These are phyloP conservation scores for Candida sp. DNA, from an alignment of 1,139 yeast genomes.

Conservation along the genomic window DNA sequence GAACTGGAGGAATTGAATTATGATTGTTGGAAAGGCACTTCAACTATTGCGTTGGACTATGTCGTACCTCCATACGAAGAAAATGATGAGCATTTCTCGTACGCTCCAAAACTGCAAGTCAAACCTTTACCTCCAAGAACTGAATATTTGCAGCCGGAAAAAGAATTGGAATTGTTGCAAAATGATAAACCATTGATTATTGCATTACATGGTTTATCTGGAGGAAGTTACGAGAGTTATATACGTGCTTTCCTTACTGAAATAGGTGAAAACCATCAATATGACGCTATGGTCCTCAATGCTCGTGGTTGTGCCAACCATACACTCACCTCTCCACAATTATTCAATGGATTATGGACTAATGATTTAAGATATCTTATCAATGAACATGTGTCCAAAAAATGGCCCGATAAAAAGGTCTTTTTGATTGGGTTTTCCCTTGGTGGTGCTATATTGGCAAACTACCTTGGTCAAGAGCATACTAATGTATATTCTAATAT, in stretches of 20 bases:
- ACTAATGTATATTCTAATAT: conserved; percentile 31
- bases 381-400: conserved; percentile 39
- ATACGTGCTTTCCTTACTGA: conserved; percentile 41
- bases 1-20: conserved; percentile 30
- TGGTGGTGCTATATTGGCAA: conserved; percentile 55
- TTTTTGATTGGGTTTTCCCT: conserved; percentile 54
- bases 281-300: conserved; percentile 55
- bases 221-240: conserved; percentile 61
- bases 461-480: conserved; percentile 54
- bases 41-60: conserved; percentile 41
- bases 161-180: conserved; percentile 21
- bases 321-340: conserved; percentile 53
- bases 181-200: conserved; percentile 46
- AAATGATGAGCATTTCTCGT: conserved; percentile 21
- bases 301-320: conserved; percentile 63
- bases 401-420: conserved; percentile 50
- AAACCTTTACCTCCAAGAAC: conserved; percentile 43
- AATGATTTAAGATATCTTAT: conserved; percentile 55
- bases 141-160: conserved; percentile 30
- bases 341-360: conserved; percentile 61
- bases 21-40: conserved; percentile 39
- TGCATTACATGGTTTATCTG: conserved; percentile 58
- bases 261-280: conserved; percentile 29
- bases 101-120: conserved; percentile 32
- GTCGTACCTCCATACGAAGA: conserved; percentile 20